Base-by-base conservation (phyloP, 2,329 filamentous ascomycete genomes). In the Grosmannia serpens region DNA sequence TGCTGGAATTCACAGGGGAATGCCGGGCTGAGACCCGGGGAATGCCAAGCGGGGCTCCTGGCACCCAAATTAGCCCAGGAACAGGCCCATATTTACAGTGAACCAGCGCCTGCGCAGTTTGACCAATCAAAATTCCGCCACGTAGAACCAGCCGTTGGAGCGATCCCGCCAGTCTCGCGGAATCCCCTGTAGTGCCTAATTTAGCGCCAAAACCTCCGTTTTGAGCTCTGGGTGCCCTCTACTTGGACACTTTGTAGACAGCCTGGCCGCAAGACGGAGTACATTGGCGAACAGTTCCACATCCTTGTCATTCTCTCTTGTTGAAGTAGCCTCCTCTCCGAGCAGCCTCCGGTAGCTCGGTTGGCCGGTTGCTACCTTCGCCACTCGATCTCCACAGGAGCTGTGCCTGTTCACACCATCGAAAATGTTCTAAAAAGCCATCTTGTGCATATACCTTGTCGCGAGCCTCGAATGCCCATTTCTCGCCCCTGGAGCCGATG, bases 321-420 rank as follows among this genome's bases (percentile, higher is more conserved):
- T 53, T 53, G n/a, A 53, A 53, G 26, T 13, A 33, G 49, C 49
- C 49, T 52, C 41, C 41, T 46, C 41, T 46, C 41, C n/a, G 41
- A 8, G 51, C 59, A 58, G 22, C 46, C 57, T 57, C 56, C n/a
- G 61, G 59, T 31, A 64, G 62, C 64, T 65, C 61, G 27, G 58
- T 55, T 61, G 64, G 62, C 60, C 41, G 58, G 47, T 55, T 59
- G 3, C 22, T 62, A 56, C 64, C 59, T 56, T 64, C 55, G 44
- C 59, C 59, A 55, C 61, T 61, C 57, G 59, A 63, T 57, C 24
- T 60, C 69, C 69, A 71, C 50, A 71, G 59, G 33, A 64, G 50
- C 60, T 71, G 68, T 60, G 68, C 68, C 61, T 68, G 65, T 63
- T 68, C 63, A 65, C 69, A 72, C 66, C 65, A 69, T 62, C 62